Evolutionary conservation across 768 basidiomycete species (phyloP), one percentile per base, ranked within the genome.

Genomic region (Pleurotus citrinopileatus): DNA sequence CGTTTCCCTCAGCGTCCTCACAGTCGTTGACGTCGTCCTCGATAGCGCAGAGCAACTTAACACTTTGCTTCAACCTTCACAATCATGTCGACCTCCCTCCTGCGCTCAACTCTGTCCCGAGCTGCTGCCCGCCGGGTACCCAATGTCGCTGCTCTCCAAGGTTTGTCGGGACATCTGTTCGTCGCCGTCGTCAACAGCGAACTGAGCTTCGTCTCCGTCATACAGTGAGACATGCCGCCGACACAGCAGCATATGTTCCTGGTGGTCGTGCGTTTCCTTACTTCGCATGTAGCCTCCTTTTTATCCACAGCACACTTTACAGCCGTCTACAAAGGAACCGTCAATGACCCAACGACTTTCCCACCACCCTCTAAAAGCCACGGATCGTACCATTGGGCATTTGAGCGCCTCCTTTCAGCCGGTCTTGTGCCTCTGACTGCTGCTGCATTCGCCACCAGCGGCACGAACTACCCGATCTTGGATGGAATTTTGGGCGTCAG

Each of bases 321-420:
- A 92, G 94, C 94, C 55, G 81, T 97, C 64, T 82, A 88, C 73
- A 83, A 83, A 67, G 97, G 96, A 47, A 90, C 92, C 26, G 94
- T 94, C 56, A 98, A 99, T 72, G 97, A 99, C 67, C 90, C 95
- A 1, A 94, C 91, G 2, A 74, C 84, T 7, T 98, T 96, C 76
- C 95, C 96, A 19, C 68, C 85, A 3, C 82, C 94, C 3, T 87
- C 82, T 55, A 87, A 81, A 65, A 70, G 82, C 1, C 90, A 95
- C 62, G 96, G 97, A 46, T 94, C 94, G 2, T 86, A 97, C 71
- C 96, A 86, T 68, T 86, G 84, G 84, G 86, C 94, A 1, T 98
- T 98, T 66, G 97, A 99, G 71, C 89, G 95, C 51, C 78, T 94
- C 25, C 80, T 98, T 46, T 88, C 90, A 0, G 97, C 94, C 0